phyloP scores from a whole-genome alignment of 805 yeast genomes.

The Candida golubevii region DNA sequence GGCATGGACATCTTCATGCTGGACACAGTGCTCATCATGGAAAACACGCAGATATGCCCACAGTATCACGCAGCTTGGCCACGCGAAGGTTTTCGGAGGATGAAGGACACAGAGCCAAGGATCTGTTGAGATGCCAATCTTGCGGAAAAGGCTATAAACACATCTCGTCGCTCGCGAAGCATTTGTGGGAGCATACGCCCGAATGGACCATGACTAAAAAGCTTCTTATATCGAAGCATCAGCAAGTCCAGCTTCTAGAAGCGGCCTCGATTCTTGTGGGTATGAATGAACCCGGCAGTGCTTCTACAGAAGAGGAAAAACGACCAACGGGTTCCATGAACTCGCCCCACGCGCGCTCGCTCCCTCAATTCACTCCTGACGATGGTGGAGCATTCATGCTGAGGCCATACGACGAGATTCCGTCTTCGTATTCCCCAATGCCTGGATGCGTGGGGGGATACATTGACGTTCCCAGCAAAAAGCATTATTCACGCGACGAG shows the following conservation, averaged over 20 bases:
- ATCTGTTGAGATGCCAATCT: slow-evolving; percentile 81
- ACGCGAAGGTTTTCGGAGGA: slow-evolving; percentile 75
- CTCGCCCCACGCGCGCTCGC: slow-evolving; percentile 25
- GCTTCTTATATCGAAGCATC: slow-evolving; percentile 77
- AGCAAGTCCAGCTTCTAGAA: slow-evolving; percentile 78
- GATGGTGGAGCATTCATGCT: slow-evolving; percentile 43
- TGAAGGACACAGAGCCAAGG: slow-evolving; percentile 78
- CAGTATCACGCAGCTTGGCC: slow-evolving; percentile 9
- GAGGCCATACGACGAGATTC: slow-evolving; percentile 36
- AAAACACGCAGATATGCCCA: slow-evolving; percentile 5
- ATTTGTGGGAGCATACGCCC: slow-evolving; percentile 91
- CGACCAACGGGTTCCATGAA: background rate
- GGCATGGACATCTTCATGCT: slow-evolving; percentile 4
- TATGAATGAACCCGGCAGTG: slow-evolving; percentile 47
- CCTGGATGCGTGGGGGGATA: slow-evolving; percentile 21
- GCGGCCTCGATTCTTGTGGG: slow-evolving; percentile 76
- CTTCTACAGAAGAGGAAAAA: slow-evolving; percentile 7
- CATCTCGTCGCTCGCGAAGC: slow-evolving; percentile 81
- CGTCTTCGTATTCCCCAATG: slow-evolving; percentile 18
- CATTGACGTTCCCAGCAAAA: slow-evolving; percentile 17
- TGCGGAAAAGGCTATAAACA: slow-evolving; percentile 92
- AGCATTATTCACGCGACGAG: slow-evolving; percentile 4
- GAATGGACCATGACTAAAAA: slow-evolving; percentile 89
- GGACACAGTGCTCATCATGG: slow-evolving; percentile 13
- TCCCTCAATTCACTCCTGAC: slow-evolving; percentile 10